phyloP scores from a whole-genome alignment of 805 yeast species.

The Ogataea salicorniae region DNA sequence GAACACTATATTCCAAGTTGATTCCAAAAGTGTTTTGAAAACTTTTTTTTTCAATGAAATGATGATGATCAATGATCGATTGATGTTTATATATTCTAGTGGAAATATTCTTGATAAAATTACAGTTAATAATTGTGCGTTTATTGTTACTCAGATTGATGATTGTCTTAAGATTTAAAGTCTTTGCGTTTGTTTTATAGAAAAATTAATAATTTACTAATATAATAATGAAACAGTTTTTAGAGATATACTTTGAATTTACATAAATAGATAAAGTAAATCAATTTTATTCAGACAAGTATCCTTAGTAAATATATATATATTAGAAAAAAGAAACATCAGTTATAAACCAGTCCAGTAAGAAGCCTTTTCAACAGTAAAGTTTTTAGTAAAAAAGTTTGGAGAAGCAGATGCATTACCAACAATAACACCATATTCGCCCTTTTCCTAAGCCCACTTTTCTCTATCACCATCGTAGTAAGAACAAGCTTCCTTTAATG shows the following conservation, averaged over 20 bases:
- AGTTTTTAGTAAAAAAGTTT: conserved; percentile 3
- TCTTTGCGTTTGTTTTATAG: too few relatives aligned
- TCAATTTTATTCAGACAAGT: too few relatives aligned
- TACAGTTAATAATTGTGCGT: conserved; percentile 3
- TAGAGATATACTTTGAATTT: too few relatives aligned
- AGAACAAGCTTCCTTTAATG: conserved; percentile 47
- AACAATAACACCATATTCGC: conserved; percentile 42
- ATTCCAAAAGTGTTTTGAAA: background rate
- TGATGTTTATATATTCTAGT: conserved; percentile 3
- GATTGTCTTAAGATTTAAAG: conserved; percentile 7
- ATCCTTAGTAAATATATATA: too few relatives aligned
- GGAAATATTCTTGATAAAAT: conserved; percentile 4
- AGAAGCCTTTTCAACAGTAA: conserved; percentile 4
- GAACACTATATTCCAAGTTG: conserved; percentile 4
- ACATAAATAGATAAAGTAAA: too few relatives aligned
- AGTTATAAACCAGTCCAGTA: conserved; percentile 12
- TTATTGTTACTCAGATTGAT: background rate
- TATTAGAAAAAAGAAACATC: too few relatives aligned
- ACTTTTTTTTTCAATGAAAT: conserved; percentile 2
- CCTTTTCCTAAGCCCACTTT: conserved; percentile 51
- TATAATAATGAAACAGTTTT: too few relatives aligned
- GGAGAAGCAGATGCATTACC: conserved; percentile 31
- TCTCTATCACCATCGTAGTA: conserved; percentile 45
- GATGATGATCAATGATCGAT: conserved; percentile 1
- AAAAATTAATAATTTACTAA: too few relatives aligned